Evolutionary conservation across 257 asterid species (phyloP).

Genomic region (Solanum dulcamara): DNA sequence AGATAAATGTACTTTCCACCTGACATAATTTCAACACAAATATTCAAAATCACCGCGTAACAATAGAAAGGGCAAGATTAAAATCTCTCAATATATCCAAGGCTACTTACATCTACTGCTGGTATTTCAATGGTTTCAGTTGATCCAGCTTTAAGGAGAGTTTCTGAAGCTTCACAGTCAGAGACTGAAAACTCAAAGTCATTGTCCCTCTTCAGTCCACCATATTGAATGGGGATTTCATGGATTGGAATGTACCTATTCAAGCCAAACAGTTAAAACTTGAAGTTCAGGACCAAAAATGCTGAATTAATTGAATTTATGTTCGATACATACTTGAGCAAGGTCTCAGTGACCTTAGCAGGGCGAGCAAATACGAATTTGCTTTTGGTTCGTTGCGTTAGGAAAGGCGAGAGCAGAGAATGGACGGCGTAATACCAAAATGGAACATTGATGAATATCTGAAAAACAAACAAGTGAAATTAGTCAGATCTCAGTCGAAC

Average conservation of each 20-base stretch:
- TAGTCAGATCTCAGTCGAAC: neutral
- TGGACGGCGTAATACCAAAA: constrained; percentile 69
- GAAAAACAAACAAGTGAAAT: constrained; percentile 5
- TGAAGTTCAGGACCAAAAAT: neutral
- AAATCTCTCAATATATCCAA: neutral
- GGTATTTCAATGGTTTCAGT: constrained; percentile 54
- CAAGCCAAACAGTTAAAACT: neutral
- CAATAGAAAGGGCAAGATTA: neutral
- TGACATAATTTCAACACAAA: constrained; percentile 7
- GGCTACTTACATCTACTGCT: constrained; percentile 42
- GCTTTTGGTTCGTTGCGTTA: constrained; percentile 72
- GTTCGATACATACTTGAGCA: constrained; percentile 53
- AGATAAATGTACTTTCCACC: constrained; percentile 54
- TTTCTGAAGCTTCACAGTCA: constrained; percentile 42
- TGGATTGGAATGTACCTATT: constrained; percentile 61
- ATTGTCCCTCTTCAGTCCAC: constrained; percentile 55
- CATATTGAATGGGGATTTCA: constrained; percentile 60
- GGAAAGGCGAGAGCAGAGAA: constrained; percentile 57
- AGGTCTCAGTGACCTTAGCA: constrained; percentile 62
- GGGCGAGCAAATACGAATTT: constrained; percentile 69
- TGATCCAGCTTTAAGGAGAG: constrained; percentile 52
- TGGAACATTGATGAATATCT: constrained; percentile 81
- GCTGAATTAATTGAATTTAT: too few relatives aligned
- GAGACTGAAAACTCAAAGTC: constrained; percentile 39
- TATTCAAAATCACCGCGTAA: neutral